These are phyloP conservation scores for Coemansia erecta DNA, from an alignment of 192 early-diverging fungal species.

Conservation along the genomic window DNA sequence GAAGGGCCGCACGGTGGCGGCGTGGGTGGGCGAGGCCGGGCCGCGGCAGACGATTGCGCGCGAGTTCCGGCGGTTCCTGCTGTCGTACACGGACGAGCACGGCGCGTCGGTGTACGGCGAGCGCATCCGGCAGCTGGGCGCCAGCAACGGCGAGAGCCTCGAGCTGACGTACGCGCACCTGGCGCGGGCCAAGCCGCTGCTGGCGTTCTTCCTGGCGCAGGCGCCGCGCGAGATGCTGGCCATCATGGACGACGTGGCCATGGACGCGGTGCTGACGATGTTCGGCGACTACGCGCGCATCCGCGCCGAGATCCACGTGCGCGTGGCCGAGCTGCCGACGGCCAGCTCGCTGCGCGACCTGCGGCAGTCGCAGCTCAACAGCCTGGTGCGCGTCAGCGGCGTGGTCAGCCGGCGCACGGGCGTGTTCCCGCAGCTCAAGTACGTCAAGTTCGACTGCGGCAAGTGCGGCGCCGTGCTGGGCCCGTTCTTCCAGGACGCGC, in stretches of 20 bases:
- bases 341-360: conserved; percentile 84
- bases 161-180: conserved; percentile 87
- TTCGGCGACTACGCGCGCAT: conserved; percentile 91
- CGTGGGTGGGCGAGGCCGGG: conserved; percentile 84
- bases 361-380: conserved; percentile 89
- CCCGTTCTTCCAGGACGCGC: conserved; percentile 91
- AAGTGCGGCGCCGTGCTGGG: conserved; percentile 91
- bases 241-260: conserved; percentile 91
- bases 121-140: conserved; percentile 84
- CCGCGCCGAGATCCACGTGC: conserved; percentile 89
- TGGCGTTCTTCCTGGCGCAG: conserved; percentile 90
- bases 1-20: conserved; percentile 74
- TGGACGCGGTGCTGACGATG: conserved; percentile 83
- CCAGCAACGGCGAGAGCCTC: conserved; percentile 80
- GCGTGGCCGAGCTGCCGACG: conserved; percentile 86
- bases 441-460: conserved; percentile 92
- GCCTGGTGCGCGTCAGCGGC: conserved; percentile 84
- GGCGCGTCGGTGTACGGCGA: conserved; percentile 93
- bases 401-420: conserved; percentile 91
- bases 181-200: conserved; percentile 68
- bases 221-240: conserved; percentile 84
- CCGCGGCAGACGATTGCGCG: conserved; percentile 78
- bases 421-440: conserved; percentile 96
- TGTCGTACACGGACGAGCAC: conserved; percentile 79
- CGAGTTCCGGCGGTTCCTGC: conserved; percentile 87